Evolutionary conservation across 345 rosid species (phyloP), one percentile per base, ranked within the genome.

Genomic region (Hevea brasiliensis): DNA sequence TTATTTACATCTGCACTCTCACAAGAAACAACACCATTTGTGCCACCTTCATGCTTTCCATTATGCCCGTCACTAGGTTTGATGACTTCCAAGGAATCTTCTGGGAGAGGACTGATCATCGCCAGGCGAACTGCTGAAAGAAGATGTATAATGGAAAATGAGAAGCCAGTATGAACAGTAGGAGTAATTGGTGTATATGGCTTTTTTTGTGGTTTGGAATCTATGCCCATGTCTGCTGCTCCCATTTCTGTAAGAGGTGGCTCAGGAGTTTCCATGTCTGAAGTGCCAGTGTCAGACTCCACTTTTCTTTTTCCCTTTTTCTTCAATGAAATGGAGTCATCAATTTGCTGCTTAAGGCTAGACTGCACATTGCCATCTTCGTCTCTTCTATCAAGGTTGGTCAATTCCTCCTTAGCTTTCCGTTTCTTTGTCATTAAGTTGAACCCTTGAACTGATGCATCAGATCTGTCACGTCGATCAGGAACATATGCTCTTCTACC

Each of bases 81-180:
- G 74, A 71, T 86, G 75, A 80, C 81, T 74, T 82, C 92, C 78
- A 85, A 67, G 75, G 94, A 81, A 76, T 88, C 94, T 78, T 89
- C 96, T 14, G 88, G 72, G 51, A 84, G 86, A 37, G 81, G 82
- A 76, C 86, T 82, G 80, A 85, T 81, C 97, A 95, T 88, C 41
- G 96, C 93, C 87, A 87, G 65, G 61, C 98, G 96, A 75, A 96
- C 97, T 24, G 99, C 96, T 41, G 99, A 84, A 69, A 96, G 97
- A 79, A 96, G 98, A 84, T 96, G 99, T 57, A 96, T 77, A 60
- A 96, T 84, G 56, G 99, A 93, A 87, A 96, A 96, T 27, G 98
- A 93, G 84, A 96, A 93, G 70, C 96, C 93, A 48, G 94, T 82
- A 76, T 90, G 98, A 80, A 91, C 96, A 44, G 99, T 91, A 2